Percentiles rank a stretch among this genome's conserved stretches.
These are phyloP conservation scores for Penicillium sp. DNA, from an alignment of 2,329 filamentous ascomycete genomes.

Conservation along the genomic window DNA sequence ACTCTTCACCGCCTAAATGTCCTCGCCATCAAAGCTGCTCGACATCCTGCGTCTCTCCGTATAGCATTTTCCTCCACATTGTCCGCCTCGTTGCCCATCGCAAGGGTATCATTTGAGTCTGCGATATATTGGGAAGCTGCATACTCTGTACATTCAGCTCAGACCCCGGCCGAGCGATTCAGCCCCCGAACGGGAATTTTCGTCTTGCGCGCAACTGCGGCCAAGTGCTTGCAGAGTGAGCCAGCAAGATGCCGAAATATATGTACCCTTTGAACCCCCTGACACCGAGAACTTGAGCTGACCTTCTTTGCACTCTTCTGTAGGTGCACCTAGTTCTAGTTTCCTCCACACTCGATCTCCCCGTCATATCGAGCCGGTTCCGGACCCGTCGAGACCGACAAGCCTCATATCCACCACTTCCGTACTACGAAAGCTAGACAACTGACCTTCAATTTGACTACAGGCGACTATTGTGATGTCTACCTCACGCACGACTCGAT, in stretches of 20 bases:
- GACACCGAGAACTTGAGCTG: constrained; percentile 27
- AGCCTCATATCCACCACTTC: not conserved
- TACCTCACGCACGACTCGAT: constrained; percentile 99
- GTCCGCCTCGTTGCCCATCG: not conserved
- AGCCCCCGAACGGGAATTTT: constrained; percentile 19
- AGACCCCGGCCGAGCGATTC: not conserved
- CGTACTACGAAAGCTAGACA: not conserved
- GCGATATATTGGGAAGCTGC: not conserved
- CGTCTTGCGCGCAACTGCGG: constrained; percentile 16
- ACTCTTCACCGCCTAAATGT: constrained; percentile 6
- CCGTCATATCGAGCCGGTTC: not conserved
- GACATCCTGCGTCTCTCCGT: constrained; percentile 2
- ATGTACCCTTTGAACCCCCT: constrained; percentile 43
- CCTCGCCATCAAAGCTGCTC: constrained; percentile 9
- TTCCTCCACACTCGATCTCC: not conserved
- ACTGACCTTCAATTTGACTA: constrained; percentile 9
- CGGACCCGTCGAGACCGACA: constrained; percentile 5
- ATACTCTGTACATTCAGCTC: not conserved
- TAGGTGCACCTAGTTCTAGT: constrained; percentile 39
- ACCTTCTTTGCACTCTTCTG: constrained; percentile 62
- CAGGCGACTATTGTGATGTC: constrained; percentile 97
- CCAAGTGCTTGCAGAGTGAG: constrained; percentile 15
- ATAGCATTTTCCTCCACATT: not conserved
- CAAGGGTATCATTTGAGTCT: not conserved
- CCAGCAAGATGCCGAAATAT: constrained; percentile 78